Conservation (phyloP, 2,329 filamentous ascomycete species). For the Fusarium guadeloupense region DNA sequence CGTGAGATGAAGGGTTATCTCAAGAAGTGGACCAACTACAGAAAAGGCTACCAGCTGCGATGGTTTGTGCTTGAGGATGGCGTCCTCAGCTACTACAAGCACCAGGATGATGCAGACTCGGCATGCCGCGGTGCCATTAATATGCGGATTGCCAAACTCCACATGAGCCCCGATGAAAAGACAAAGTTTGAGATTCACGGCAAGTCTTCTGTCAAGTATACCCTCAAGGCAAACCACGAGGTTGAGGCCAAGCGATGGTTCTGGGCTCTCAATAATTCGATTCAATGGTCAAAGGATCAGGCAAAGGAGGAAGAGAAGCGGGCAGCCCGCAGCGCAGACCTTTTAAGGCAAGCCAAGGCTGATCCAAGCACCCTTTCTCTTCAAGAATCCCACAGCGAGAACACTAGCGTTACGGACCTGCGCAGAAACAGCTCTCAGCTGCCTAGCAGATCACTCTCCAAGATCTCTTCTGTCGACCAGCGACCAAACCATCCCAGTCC, state of each 20-base stretch:
- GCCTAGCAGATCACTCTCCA: slow-evolving; percentile 43
- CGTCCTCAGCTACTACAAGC: slow-evolving; percentile 98
- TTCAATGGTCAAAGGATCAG: slow-evolving; percentile 98
- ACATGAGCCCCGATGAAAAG: slow-evolving; percentile 98
- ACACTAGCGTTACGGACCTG: slow-evolving; percentile 60
- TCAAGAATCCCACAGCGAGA: slow-evolving; percentile 61
- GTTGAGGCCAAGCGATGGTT: slow-evolving; percentile 99
- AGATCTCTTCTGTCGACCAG: slow-evolving; percentile 42
- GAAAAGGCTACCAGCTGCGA: slow-evolving; percentile 92
- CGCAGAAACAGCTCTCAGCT: slow-evolving; percentile 58
- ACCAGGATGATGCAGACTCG: slow-evolving; percentile 95
- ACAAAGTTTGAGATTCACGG: slow-evolving; percentile 97
- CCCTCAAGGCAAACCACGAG: slow-evolving; percentile 96
- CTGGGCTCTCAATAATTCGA: slow-evolving; percentile 98
- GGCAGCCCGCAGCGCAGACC: slow-evolving; percentile 76
- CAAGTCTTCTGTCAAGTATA: slow-evolving; percentile 98
- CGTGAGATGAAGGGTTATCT: slow-evolving; percentile 98
- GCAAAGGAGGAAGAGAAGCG: slow-evolving; percentile 88
- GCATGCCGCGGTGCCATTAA: slow-evolving; percentile 98
- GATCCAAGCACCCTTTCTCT: slow-evolving; percentile 68
- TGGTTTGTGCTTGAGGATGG: slow-evolving; percentile 99
- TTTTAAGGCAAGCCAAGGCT: slow-evolving; percentile 80
- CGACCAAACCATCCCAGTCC: slow-evolving; percentile 51
- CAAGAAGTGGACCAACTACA: slow-evolving; percentile 99
- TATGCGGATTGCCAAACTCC: slow-evolving; percentile 93